Evolutionary conservation across 148 eudicot genomes (phyloP), one percentile per base, ranked within the genome.

Genomic region (Mesembryanthemum crystallinum): DNA sequence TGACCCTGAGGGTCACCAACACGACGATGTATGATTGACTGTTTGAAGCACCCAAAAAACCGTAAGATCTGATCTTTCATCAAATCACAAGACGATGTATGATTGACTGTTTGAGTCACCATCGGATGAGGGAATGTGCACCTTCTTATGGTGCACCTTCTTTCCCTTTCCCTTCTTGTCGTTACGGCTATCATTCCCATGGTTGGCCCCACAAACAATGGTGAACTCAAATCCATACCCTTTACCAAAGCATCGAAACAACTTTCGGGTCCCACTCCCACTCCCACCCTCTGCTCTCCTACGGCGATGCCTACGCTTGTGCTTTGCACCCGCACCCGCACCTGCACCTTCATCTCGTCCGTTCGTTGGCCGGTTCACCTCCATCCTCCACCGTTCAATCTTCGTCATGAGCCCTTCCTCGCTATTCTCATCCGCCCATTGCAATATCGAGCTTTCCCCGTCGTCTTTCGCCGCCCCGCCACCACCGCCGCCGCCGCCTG

Each of bases 171-270:
- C 37, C 2, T 67, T 78, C 3, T 49, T 73, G 8, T 60, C 5
- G 23, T 73, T 35, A 35, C 39, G 39, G 39, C 39, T 35, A 35
- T 35, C 39, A 35, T 35, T 35, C 6, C 39, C 68, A 25, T 54
- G 64, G 27, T 69, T 70, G 11, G 72, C 83, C 12, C 88, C 87
- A 59, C 88, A 85, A 25, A 82, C 85, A 28, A 85, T 85, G 0
- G 88, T 85, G 13, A 85, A 76, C 73, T 85, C 88, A 37, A 81
- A 80, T 32, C 88, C 85, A 37, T 65, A 85, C 25, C 71, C 78
- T 37, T 80, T 85, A 0, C 85, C 88, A 47, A 85, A 85, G 51
- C 88, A 85, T 74, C 75, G 33, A 69, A 82, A 77, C 55, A 73
- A 43, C 64, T 39, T 35, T 3, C 39, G 39, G 39, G 39, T 67